Evolutionary conservation across 2,329 filamentous ascomycete species (phyloP).

Genomic region (Apiospora phragmitis): DNA sequence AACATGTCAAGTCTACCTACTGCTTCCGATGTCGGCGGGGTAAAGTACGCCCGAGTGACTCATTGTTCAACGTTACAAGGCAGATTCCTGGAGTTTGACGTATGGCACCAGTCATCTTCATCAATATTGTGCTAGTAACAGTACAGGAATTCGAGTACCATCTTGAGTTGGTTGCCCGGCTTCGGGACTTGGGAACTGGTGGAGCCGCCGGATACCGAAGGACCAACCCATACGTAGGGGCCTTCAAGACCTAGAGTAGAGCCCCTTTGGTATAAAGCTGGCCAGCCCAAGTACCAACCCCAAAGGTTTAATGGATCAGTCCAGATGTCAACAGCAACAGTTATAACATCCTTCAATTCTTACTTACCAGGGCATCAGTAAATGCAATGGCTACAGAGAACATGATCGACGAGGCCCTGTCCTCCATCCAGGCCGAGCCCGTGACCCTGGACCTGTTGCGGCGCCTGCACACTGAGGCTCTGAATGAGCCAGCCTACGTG

Average conservation of each 20-base stretch:
- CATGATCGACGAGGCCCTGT: slow-evolving; percentile 30
- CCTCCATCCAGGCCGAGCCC: slow-evolving; percentile 29
- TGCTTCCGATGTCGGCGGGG: not conserved
- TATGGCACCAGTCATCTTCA: not conserved
- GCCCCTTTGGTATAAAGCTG: not conserved
- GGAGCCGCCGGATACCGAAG: not conserved
- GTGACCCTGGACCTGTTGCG: slow-evolving; percentile 29
- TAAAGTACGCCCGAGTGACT: not conserved
- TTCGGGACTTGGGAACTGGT: not conserved
- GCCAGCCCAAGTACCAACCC: not conserved
- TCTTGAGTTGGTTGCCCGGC: not conserved
- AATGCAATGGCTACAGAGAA: not conserved
- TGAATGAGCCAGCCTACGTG: slow-evolving; percentile 30
- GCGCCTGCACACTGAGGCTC: slow-evolving; percentile 31
- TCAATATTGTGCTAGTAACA: not conserved
- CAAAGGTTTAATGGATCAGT: not conserved
- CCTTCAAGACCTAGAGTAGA: not conserved
- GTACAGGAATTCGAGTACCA: not conserved
- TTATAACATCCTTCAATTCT: not conserved
- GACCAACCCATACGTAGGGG: not conserved
- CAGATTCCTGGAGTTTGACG: not conserved
- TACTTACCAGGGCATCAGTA: not conserved
- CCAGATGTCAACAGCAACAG: not conserved
- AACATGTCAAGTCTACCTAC: no score
- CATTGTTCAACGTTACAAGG: not conserved